Evolutionary conservation across 1,284 basidiomycete genomes (phyloP).

Genomic region (Microbotryum silenes-acaulis): DNA sequence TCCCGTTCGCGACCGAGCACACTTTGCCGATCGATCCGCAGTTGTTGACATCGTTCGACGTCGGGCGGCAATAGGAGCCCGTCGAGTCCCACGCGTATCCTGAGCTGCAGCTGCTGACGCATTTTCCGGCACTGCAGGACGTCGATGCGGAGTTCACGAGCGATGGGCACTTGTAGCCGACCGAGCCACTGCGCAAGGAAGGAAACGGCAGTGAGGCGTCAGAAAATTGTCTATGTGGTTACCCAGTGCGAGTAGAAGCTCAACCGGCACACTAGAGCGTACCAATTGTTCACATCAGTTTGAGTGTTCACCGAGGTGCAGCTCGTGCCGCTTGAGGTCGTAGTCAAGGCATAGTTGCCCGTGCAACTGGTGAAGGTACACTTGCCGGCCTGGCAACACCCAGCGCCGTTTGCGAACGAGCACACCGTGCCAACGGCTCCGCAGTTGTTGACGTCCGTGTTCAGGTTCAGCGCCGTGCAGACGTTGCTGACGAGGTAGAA

Average conservation of each 20-base stretch:
- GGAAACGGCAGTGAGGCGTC: not conserved
- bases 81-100: conserved; percentile 7
- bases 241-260: not conserved
- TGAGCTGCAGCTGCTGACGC: conserved; percentile 3
- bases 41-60: conserved; percentile 5
- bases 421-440: conserved; percentile 15
- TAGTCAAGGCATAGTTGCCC: conserved; percentile 6
- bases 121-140: not conserved
- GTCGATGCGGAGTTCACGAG: too few relatives aligned
- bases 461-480: not conserved
- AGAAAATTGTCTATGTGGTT: not conserved
- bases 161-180: not conserved
- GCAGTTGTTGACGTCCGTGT: conserved; percentile 21
- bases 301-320: not conserved
- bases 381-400: not conserved
- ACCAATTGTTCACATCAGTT: conserved; percentile 8
- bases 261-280: not conserved
- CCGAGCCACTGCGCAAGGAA: not conserved
- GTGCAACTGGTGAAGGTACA: conserved; percentile 4
- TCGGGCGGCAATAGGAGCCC: not conserved
- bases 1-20: not conserved
- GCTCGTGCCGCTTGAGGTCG: not conserved
- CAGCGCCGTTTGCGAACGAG: conserved; percentile 10
- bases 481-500: not conserved
- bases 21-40: not conserved